Conservation (phyloP, 2,329 filamentous ascomycete species). For the Alternaria triticimaculans region DNA sequence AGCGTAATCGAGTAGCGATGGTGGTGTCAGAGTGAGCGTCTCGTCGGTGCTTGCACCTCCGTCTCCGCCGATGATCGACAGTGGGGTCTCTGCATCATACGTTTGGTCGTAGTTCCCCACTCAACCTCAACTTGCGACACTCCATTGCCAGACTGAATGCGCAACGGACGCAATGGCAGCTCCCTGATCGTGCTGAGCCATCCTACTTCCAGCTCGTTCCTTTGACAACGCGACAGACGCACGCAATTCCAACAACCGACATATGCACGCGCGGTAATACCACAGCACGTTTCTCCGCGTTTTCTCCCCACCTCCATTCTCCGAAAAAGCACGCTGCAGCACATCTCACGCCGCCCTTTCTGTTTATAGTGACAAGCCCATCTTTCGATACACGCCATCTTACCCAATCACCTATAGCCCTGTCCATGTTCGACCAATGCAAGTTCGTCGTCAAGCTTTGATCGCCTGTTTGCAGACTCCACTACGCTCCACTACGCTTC, state of each 20-base stretch:
- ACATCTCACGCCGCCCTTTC: conserved; percentile 2
- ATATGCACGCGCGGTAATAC: conserved; percentile 6
- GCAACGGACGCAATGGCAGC: neutral
- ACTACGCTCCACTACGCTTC: neutral
- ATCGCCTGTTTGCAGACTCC: neutral
- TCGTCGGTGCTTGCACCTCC: conserved; percentile 5
- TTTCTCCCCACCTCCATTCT: conserved; percentile 28
- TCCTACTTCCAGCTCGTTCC: neutral
- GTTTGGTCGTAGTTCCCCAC: neutral
- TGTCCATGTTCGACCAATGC: neutral
- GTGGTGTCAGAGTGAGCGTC: conserved; percentile 4
- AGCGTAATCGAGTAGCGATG: neutral
- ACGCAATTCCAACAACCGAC: neutral
- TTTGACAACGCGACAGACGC: neutral
- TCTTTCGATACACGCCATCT: neutral
- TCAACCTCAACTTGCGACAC: neutral
- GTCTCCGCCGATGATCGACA: conserved; percentile 12
- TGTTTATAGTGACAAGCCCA: neutral
- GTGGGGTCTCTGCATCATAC: neutral
- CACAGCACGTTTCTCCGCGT: conserved; percentile 14
- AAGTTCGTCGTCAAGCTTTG: neutral
- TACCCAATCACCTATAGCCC: neutral
- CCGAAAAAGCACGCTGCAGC: conserved; percentile 15
- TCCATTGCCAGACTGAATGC: neutral
- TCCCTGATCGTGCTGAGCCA: fast-evolving